Evolutionary conservation across 768 basidiomycete genomes (phyloP), one percentile per base, ranked within the genome.

Genomic region (Mycena polygramma): DNA sequence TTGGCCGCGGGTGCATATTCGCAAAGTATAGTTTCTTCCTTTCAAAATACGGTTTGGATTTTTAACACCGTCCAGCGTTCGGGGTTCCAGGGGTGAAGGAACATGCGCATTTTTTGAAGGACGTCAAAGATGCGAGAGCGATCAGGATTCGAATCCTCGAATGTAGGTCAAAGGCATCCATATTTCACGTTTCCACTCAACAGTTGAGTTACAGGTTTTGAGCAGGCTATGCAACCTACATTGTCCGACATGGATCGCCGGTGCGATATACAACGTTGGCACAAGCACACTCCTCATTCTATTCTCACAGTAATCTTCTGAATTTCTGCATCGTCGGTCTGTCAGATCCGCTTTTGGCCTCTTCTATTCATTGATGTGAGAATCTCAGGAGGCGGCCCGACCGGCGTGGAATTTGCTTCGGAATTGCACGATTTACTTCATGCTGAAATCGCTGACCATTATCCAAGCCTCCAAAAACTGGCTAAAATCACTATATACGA

Each of bases 1-100:
- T 89, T 97, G 57, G 90, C 93, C 9, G 94, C 94, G 1, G 95
- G 95, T 3, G 92, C 93, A 54, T 96, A 96, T 80, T 90, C 88
- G 3, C 94, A 95, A 77, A 96, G 94, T 94, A 75, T 59, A 87
- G 73, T 2, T 15, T 24, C 4, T 54, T 39, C 26, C 43, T 36
- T 65, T 22, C 49, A 45, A 46, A 7, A 41, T 13, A 20, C 36
- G 55, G 39, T 20, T 14, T 41, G 37, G 36, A 60, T 68, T 74
- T 68, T 74, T 62, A 57, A 41, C 73, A 45, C 14, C 49, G 61
- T 48, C 13, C 72, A 92, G 91, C 92, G 4, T 93, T 92, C 80
- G 81, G 87, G 69, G 84, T 91, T 51, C 92, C 92, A 2, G 93
- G 92, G 1, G 92, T 94, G 51, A 93, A 95, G 78, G 90, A 95